phyloP scores from a whole-genome alignment of 2,329 filamentous ascomycete genomes.

The Blastomyces silverae region DNA sequence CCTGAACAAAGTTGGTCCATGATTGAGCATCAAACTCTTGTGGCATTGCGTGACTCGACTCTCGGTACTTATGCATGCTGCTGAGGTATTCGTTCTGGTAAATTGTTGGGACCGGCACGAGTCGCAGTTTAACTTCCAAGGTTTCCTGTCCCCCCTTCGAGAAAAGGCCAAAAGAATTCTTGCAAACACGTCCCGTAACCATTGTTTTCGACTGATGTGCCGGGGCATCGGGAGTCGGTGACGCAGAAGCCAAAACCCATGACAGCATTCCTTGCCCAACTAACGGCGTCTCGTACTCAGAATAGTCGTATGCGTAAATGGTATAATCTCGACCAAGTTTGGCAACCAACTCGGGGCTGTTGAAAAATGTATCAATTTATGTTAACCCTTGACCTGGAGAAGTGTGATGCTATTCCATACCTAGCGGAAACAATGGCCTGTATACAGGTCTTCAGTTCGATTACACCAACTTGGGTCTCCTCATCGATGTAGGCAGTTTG shows the following conservation, averaged over 20 bases:
- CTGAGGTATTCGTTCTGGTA: slow-evolving; percentile 55
- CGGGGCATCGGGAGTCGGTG: slow-evolving; percentile 49
- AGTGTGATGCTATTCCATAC: slow-evolving; percentile 33
- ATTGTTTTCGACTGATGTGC: slow-evolving; percentile 56
- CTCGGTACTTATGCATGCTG: slow-evolving; percentile 56
- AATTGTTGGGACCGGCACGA: slow-evolving; percentile 67
- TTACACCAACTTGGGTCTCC: slow-evolving; percentile 70
- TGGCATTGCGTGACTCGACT: slow-evolving; percentile 52
- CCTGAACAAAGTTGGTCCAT: slow-evolving; percentile 71
- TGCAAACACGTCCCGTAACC: slow-evolving; percentile 84
- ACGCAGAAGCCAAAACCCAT: slow-evolving; percentile 61
- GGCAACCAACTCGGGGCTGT: slow-evolving; percentile 76
- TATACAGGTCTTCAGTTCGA: slow-evolving; percentile 81
- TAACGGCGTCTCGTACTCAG: slow-evolving; percentile 84
- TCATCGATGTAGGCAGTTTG: slow-evolving; percentile 78
- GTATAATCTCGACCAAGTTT: slow-evolving; percentile 75
- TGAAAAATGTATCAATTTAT: slow-evolving; percentile 10
- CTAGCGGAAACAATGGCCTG: slow-evolving; percentile 66
- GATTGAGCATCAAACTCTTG: slow-evolving; percentile 62
- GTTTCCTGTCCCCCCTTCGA: slow-evolving; percentile 74
- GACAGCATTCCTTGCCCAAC: slow-evolving; percentile 96
- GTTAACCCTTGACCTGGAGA: slow-evolving; percentile 14
- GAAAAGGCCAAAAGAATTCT: slow-evolving; percentile 77
- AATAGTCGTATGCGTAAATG: slow-evolving; percentile 96
- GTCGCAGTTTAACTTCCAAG: slow-evolving; percentile 82